Base-by-base conservation (phyloP, 768 basidiomycete species). In the Suillus brevipes region DNA sequence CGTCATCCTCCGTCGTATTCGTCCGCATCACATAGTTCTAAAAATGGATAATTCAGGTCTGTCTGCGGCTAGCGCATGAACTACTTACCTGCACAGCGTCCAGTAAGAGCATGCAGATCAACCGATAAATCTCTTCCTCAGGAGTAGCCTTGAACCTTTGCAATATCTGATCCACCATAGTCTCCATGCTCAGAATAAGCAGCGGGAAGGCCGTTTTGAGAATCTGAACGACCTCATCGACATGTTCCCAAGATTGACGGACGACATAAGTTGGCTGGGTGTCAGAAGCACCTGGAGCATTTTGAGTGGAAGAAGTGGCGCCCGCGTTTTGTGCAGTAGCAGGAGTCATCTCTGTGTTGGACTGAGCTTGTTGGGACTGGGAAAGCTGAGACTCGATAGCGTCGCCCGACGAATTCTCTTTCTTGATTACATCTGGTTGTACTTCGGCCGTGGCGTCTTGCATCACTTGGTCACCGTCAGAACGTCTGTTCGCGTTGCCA, bases 161-260 rank as follows among this genome's bases (percentile, higher is more conserved):
- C 25, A 88, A 84, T 68, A 99, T 91, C 77, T 98, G 95, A 69
- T 99, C 97, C 5, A 96, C 91, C 85, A 98, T 91, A 18, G 94
- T 96, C 79, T 99, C 97, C 83, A 99, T 83, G 64, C 95, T 97
- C 25, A 99, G 81, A 37, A 97, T 93, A 42, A 99, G 84, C 8
- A 99, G 84, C 0, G 97, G 97, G 83, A 96, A 97, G 0, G 94
- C 90, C 0, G 97, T 97, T 80, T 99, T 99, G 71, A 99, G 82
- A 43, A 94, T 89, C 73, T 95, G 91, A 49, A 95, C 87, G 64
- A 99, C 87, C 73, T 99, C 97, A 25, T 99, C 97, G 8, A 97
- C 88, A 70, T 91, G 85, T 62, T 99, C 97, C 85, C 88, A 93
- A 34, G 93, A 87, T 70, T 92, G 91, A 38, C 89, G 86, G 57